Conservation (phyloP, 768 basidiomycete species). For the Paxillus involutus region DNA sequence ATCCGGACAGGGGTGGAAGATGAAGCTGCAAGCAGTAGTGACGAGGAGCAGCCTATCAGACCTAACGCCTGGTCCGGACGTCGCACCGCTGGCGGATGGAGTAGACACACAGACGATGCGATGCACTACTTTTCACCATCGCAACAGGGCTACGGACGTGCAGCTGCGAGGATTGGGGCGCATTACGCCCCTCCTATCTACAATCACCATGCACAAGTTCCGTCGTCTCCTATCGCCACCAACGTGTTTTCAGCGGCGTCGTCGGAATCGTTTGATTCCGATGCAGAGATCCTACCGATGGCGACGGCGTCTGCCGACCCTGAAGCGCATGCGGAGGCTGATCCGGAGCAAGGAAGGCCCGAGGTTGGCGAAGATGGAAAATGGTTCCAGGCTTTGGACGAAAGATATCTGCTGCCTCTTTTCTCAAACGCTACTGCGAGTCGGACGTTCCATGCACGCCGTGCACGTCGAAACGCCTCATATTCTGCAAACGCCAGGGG, state of each 20-base stretch:
- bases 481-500: slow-evolving; percentile 21
- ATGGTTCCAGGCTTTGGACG: slow-evolving; percentile 96
- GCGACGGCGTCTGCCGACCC: slow-evolving; percentile 48
- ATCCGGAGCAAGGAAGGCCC: slow-evolving; percentile 12
- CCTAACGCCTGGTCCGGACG: slow-evolving; percentile 35
- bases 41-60: slow-evolving; percentile 45
- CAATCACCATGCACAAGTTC: slow-evolving; percentile 56
- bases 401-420: slow-evolving; percentile 88
- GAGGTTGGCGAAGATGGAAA: slow-evolving; percentile 69
- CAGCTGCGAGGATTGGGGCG: slow-evolving; percentile 49
- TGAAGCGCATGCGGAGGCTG: slow-evolving; percentile 8
- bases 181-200: slow-evolving; percentile 56
- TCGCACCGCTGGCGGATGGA: slow-evolving; percentile 40
- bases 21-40: slow-evolving; percentile 62
- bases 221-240: slow-evolving; percentile 18
- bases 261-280: slow-evolving; percentile 77
- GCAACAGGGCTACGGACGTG: slow-evolving; percentile 27
- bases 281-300: slow-evolving; percentile 77
- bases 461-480: slow-evolving; percentile 51
- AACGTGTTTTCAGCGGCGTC: slow-evolving; percentile 67
- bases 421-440: slow-evolving; percentile 93
- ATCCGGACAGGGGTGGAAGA: slow-evolving; percentile 95
- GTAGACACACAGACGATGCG: slow-evolving; percentile 45
- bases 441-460: slow-evolving; percentile 79
- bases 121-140: slow-evolving; percentile 34